Evolutionary conservation across 495 filamentous ascomycete species (phyloP), one percentile per base, ranked within the genome.

Genomic region (Penicillium soppii): DNA sequence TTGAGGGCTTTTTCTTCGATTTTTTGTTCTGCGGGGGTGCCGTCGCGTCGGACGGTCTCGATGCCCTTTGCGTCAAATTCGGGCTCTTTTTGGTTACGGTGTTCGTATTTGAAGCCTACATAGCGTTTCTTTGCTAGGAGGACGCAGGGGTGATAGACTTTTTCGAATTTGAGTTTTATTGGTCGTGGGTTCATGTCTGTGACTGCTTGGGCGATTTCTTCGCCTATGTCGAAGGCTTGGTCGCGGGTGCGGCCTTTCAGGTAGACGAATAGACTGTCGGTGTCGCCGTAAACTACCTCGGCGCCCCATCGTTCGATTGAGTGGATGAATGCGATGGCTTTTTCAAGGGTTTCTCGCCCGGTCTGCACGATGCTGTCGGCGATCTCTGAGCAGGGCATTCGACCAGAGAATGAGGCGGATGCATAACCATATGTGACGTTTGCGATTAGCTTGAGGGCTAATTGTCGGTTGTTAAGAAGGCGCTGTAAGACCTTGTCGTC

Each of bases 341-440:
- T 91, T 70, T 98, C 94, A 2, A 98, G 78, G 0, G 91, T 98
- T 68, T 97, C 94, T 12, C 92, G 84, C 3, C 88, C 94, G 0
- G 92, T 92, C 65, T 97, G 94, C 0, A 97, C 94, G 62, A 98
- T 97, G 69, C 90, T 95, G 71, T 98, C 94, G 25, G 94, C 95
- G 53, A 98, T 97, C 69, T 98, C 94, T 12, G 91, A 87, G 66
- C 94, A 98, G 3, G 94, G 94, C 95, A 97, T 97, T 30, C 94
- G 80, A 1, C 94, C 94, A 0, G 92, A 96, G 68, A 95, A 97
- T 4, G 89, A 90, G 2, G 94, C 94, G 10, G 92, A 96, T 0
- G 95, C 92, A 67, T 98, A 98, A 32, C 94, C 94, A 57, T 98
- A 98, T 1, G 95, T 98, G 51, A 98, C 94, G 57, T 98, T 98